Percentiles rank a stretch among this genome's conserved stretches.
Evolutionary conservation across 2,329 filamentous ascomycete genomes (phyloP).

Genomic region (Kalaharituber pfeilii): DNA sequence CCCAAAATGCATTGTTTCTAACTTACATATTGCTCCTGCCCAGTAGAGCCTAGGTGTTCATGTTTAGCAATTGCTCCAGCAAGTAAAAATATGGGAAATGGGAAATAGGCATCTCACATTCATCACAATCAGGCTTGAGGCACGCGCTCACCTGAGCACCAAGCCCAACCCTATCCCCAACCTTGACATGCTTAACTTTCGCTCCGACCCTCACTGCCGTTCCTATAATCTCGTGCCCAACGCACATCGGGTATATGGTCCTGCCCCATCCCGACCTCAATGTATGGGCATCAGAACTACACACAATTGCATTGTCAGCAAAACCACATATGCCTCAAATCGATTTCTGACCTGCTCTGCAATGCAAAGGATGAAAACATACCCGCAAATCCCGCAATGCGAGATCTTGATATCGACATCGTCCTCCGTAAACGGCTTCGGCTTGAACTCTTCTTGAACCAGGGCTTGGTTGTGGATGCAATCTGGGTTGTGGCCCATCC

Average conservation of each 20-base stretch:
- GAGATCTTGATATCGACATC: constrained; percentile 49
- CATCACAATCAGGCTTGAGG: no score
- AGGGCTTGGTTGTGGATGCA: constrained; percentile 14
- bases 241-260: constrained; percentile 33
- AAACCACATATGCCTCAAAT: no score
- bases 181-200: constrained; percentile 33
- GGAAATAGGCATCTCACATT: constrained; percentile 34
- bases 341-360: no score
- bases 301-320: neutral
- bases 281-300: constrained; percentile 24
- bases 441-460: constrained; percentile 33
- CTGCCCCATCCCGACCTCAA: constrained; percentile 24
- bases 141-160: constrained; percentile 47
- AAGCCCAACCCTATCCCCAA: constrained; percentile 47
- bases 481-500: constrained; percentile 25
- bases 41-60: no score
- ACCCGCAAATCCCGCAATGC: constrained; percentile 48
- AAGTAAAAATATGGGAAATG: no score
- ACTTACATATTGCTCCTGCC: no score
- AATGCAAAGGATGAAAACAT: no score
- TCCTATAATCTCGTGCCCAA: constrained; percentile 50
- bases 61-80: no score
- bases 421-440: constrained; percentile 48
- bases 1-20: no score
- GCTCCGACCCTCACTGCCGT: constrained; percentile 38